Base-by-base conservation (phyloP, 306 rosid species). In the Trifolium dubium region DNA sequence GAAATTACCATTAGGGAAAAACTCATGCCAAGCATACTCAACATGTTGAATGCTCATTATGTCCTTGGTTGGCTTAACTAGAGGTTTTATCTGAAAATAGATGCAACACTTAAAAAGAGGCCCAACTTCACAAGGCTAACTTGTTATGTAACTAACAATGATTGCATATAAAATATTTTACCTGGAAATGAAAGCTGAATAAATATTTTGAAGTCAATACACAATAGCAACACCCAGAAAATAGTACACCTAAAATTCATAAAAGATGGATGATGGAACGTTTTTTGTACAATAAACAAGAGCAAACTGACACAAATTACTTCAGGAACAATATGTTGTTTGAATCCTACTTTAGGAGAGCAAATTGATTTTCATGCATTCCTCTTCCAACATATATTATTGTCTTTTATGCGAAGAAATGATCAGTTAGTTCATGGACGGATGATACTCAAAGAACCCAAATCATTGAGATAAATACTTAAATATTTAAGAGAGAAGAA, bases 321-420 rank as follows among this genome's bases (percentile, higher is more conserved):
- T 69, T 68, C 63, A 43, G 66, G 74, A 77, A 74, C 56, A 74
- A 47, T 59, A 50, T 15, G 35, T 35, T 58, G 53, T 31, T 30
- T 59, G 61, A 70, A 85, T 75, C 99, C 81, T 86, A 94, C 99
- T 89, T 94, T 23, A 94, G 56, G 46, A 92, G 95, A 79, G 92
- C 56, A 85, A 83, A 88, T 70, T 84, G 97, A 69, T 95, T 92
- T 74, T 94, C 99, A 70, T 94, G 99, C 99, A 94, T 94, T 77
- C 99, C 99, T 77, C 99, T 88, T 58, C 99, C 99, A 39, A 94
- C 65, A 73, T 94, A 94, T 83, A 92, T 82, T 81, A 97, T 88
- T 77, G 96, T 97, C 99, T n/a, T 94, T 86, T 85, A 81, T 43
- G 69, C 64, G 61, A 28, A 77, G 28, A 50, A 78, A 84, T 23